Evolutionary conservation across 805 yeast genomes (phyloP), one percentile per base, ranked within the genome.

Genomic region (Wickerhamiella siamensis): DNA sequence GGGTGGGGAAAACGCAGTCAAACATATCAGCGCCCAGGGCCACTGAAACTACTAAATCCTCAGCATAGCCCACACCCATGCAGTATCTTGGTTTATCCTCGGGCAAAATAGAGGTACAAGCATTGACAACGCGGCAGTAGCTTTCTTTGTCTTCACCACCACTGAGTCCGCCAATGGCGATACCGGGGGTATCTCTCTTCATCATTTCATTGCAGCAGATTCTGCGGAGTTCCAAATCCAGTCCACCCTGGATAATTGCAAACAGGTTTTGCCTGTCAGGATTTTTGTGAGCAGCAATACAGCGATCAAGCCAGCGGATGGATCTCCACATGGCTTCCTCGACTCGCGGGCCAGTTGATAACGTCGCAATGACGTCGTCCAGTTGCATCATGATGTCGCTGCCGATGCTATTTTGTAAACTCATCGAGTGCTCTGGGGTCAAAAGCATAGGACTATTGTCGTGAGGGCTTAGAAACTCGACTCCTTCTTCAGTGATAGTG

Each of bases 61-160:
- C 70, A 5, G 71, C 71, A 42, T 66, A 66, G 15, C 70, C 70
- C 4, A 66, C 68, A 14, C 70, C 70, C 70, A 66, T 66, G 48
- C 67, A 64, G 46, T 66, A 66, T 16, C 67, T 55, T 1, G 71
- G 71, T 49, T 66, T 66, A 43, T 54, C 44, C 31, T 58, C 55
- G 9, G 70, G 70, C 5, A 66, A 53, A 12, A 62, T 46, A 31
- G 60, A 65, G 0, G 70, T 66, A 44, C 71, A 66, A 2, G 54
- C 50, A 8, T 50, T 39, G 2, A 65, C 71, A 37, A 65, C 66
- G 33, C 52, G 45, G 48, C 71, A 66, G 50, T 61, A 66, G 26
- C 57, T 49, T 15, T 47, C 56, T 47, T 66, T 66, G 45, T 62
- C 70, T 43, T 66, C 70, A 8, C 70, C 70, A 1, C 70, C 70